Percentiles rank a stretch among this genome's conserved stretches.
These are phyloP conservation scores for Phlyctochytrium planicorne DNA, from an alignment of 192 early-diverging fungal species.

Conservation along the genomic window DNA sequence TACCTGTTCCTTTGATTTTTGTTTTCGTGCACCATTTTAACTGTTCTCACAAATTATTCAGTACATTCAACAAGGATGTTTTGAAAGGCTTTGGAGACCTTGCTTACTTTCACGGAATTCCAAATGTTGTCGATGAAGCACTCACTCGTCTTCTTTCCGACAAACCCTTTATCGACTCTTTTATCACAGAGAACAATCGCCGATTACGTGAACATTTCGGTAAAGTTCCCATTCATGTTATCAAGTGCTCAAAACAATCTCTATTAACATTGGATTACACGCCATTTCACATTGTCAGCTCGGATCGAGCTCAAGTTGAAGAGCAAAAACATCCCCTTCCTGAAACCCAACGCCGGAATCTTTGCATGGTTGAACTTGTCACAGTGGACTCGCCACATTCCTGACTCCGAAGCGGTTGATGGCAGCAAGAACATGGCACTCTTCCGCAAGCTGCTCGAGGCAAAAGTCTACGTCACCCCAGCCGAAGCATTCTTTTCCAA, in stretches of 20 bases:
- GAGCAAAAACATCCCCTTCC: conserved; percentile 46
- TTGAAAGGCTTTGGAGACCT: conserved; percentile 7
- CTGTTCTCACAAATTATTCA: too few relatives aligned
- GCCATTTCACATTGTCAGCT: background rate
- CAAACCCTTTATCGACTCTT: conserved; percentile 53
- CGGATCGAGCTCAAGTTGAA: conserved; percentile 39
- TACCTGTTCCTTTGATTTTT: too few relatives aligned
- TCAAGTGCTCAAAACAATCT: background rate
- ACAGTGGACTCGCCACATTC: conserved; percentile 21
- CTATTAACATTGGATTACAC: background rate
- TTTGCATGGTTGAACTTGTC: conserved; percentile 70
- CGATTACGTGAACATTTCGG: conserved; percentile 55
- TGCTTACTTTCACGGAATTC: conserved; percentile 60
- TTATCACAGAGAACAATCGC: conserved; percentile 58
- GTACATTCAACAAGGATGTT: conserved; percentile 19
- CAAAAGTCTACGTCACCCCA: conserved; percentile 65
- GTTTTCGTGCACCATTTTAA: too few relatives aligned
- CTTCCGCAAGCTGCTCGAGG: conserved; percentile 37
- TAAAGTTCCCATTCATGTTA: background rate
- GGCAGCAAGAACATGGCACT: conserved; percentile 32
- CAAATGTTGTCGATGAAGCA: conserved; percentile 59
- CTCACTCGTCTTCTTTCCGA: conserved; percentile 57
- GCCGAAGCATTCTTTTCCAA: conserved; percentile 65
- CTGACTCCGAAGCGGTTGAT: conserved; percentile 13
- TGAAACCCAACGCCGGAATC: conserved; percentile 67